Evolutionary conservation across 2,329 filamentous ascomycete genomes (phyloP), one percentile per base, ranked within the genome.

Genomic region (Fusarium denticulatum): DNA sequence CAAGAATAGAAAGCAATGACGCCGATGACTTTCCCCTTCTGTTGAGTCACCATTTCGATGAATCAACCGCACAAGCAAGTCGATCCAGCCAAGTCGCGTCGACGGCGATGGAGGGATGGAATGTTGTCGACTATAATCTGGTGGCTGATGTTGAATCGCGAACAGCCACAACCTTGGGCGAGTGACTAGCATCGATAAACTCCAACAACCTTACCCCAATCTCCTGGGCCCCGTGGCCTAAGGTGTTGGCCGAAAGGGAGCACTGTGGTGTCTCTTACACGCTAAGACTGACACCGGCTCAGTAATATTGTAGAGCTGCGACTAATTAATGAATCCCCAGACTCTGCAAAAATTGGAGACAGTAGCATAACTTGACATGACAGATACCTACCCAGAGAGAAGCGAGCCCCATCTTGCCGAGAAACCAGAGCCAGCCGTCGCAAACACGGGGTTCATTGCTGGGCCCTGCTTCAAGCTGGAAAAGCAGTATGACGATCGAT

Each of bases 371-470:
- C 71, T 64, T 71, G 67, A 71, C 60, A 62, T 71, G 67, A 62
- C 60, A 59, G 52, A 46, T 20, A 50, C 14, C 24, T 47, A 22
- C 47, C 11, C 12, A 52, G 32, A 58, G 46, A 45, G 47, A 50
- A 62, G 62, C n/a, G 45, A 43, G 50, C 63, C 55, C 60, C 61
- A 62, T 71, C 43, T 16, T 46, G 30, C 57, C 49, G 39, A 66
- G 62, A 63, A 45, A 76, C 60, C 67, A 74, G 64, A 60, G 53
- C 76, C 76, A 78, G 72, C 75, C 73, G 72, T 76, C 68, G 61
- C 58, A 61, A 43, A 74, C 76, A 78, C 76, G 75, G 62, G 73
- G 75, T 53, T 58, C 49, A 52, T 64, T 39, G 49, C 47, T 49
- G 46, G 52, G 43, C 24, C 46, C 53, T 74, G 66, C 64, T 74